Conservation (phyloP, 140 eudicot genomes). For the Cichorium intybus region DNA sequence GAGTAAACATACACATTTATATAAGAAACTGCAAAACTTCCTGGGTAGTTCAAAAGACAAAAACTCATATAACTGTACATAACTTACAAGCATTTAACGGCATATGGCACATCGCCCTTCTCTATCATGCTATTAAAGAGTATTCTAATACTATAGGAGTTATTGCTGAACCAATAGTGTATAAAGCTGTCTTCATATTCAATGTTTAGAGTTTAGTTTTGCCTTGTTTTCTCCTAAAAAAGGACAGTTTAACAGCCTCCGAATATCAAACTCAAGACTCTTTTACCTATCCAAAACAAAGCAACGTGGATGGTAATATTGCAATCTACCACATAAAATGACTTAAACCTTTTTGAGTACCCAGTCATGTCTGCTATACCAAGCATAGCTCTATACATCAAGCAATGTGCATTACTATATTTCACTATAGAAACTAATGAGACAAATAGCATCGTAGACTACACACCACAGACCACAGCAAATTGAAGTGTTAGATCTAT, state of each 20-base stretch:
- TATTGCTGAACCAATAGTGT: neutral
- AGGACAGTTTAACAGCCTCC: neutral
- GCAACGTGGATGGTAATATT: neutral
- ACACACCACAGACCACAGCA: neutral
- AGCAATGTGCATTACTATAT: neutral
- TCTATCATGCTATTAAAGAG: neutral
- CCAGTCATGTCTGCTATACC: neutral
- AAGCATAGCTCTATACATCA: neutral
- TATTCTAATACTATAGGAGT: neutral
- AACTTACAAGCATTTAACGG: neutral
- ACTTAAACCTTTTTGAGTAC: neutral
- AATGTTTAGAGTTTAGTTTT: neutral
- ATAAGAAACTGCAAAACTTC: neutral
- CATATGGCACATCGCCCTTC: neutral
- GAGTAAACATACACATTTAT: neutral
- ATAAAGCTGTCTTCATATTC: neutral
- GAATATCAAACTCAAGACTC: neutral
- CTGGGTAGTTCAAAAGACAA: neutral
- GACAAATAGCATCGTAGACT: neutral
- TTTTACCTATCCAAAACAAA: neutral
- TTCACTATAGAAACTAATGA: neutral
- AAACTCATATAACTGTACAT: neutral
- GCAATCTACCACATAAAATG: neutral
- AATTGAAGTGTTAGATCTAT: neutral
- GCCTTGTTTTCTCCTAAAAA: neutral